Conservation (phyloP, 139 green algal genomes). For the Micractinium conductrix region DNA sequence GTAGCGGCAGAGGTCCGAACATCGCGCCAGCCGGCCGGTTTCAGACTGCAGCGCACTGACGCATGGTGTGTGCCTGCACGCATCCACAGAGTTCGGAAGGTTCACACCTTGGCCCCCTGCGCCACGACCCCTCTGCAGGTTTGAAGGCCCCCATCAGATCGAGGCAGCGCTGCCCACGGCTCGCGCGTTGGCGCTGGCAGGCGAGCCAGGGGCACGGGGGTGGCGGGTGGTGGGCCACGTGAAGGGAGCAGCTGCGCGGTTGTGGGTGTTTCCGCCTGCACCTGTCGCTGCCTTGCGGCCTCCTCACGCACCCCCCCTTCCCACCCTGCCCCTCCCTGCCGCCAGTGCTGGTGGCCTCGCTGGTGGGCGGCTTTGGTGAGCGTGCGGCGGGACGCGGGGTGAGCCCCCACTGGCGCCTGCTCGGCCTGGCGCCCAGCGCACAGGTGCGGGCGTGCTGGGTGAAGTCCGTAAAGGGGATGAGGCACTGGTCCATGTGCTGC, state of each 20-base stretch:
- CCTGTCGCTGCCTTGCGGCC: neutral
- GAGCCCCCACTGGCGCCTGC: neutral
- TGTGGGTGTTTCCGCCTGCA: neutral
- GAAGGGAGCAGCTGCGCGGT: neutral
- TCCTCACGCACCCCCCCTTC: neutral
- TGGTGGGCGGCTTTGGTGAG: neutral
- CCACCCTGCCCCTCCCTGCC: neutral
- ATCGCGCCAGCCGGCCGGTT: neutral
- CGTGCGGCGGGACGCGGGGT: neutral
- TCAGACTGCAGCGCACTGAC: neutral
- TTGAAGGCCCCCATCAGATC: neutral
- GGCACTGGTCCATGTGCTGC: neutral
- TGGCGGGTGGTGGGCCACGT: too few species aligned
- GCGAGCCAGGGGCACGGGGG: neutral
- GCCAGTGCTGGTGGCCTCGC: neutral
- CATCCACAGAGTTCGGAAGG: neutral
- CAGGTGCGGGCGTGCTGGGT: neutral
- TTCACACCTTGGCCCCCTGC: neutral
- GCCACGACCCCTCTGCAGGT: conserved; percentile 11
- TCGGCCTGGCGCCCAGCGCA: neutral
- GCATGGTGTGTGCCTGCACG: neutral
- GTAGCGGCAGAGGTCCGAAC: neutral
- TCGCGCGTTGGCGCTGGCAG: neutral
- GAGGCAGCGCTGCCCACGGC: neutral
- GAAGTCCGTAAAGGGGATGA: neutral